Conservation (phyloP, 2,329 filamentous ascomycete genomes). For the Juglanconis juglandina region DNA sequence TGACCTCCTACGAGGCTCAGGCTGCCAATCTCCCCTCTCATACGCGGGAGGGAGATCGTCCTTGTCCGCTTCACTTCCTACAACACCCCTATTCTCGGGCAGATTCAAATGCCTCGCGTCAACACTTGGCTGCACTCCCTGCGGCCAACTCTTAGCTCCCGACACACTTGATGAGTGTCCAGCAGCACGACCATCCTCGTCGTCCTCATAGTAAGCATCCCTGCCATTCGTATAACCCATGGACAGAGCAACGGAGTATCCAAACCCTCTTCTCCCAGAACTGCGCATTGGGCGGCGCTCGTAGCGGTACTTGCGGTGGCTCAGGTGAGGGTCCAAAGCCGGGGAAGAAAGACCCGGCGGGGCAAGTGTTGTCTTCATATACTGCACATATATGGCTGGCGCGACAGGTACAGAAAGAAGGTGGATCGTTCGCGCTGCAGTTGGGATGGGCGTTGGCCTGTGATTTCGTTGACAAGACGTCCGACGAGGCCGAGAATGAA, state of each 20-base stretch:
- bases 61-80: not conserved
- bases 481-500: constrained; percentile 8
- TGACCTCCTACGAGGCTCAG: not conserved
- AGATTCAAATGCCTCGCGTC: not conserved
- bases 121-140: not conserved
- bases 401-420: too few relatives aligned
- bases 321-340: too few relatives aligned
- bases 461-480: constrained; percentile 3
- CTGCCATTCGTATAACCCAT: not conserved
- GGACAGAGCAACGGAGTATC: not conserved
- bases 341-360: not conserved
- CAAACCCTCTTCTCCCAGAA: not conserved
- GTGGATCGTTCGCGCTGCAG: not conserved
- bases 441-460: not conserved
- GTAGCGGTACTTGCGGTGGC: not conserved
- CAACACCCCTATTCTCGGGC: not conserved
- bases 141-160: too few relatives aligned
- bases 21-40: constrained; percentile 6
- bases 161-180: too few relatives aligned
- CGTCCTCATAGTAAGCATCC: too few relatives aligned
- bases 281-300: not conserved
- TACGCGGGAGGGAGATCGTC: constrained; percentile 12
- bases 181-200: too few relatives aligned
- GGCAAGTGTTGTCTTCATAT: not conserved
- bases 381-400: too few relatives aligned